phyloP scores from a whole-genome alignment of 169 alveolate species.

The Plasmodium sp. region DNA sequence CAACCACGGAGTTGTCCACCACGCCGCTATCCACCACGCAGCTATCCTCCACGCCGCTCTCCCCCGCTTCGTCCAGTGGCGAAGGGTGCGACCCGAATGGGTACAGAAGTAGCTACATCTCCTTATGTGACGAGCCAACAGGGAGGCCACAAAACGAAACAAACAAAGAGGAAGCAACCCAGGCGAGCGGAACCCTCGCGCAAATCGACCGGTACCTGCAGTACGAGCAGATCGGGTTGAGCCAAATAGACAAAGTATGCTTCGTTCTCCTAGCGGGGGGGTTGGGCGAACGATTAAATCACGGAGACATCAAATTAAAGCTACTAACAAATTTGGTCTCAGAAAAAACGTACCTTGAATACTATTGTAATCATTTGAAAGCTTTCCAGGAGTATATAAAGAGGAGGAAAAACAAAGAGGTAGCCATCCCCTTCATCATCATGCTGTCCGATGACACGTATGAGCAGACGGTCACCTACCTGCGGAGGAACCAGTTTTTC shows the following conservation, averaged over 20 bases:
- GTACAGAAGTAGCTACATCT: background rate
- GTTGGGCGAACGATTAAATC: slow-evolving; percentile 94
- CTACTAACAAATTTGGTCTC: slow-evolving; percentile 87
- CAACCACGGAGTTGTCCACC: background rate
- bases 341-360: slow-evolving; percentile 85
- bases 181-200: slow-evolving; percentile 11
- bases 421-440: slow-evolving; percentile 86
- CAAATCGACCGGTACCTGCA: slow-evolving; percentile 78
- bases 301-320: slow-evolving; percentile 91
- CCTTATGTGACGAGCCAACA: background rate
- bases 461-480: slow-evolving; percentile 82
- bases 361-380: slow-evolving; percentile 85
- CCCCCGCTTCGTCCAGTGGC: background rate
- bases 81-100: background rate
- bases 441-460: slow-evolving; percentile 96
- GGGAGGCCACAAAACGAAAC: background rate
- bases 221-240: slow-evolving; percentile 88
- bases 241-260: slow-evolving; percentile 84
- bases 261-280: slow-evolving; percentile 96
- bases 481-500: slow-evolving; percentile 86
- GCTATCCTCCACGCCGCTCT: background rate
- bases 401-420: slow-evolving; percentile 68
- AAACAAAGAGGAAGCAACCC: background rate
- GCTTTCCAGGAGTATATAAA: slow-evolving; percentile 85
- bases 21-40: background rate